phyloP scores from a whole-genome alignment of 345 rosid species.

The Rubroshorea leprosula region DNA sequence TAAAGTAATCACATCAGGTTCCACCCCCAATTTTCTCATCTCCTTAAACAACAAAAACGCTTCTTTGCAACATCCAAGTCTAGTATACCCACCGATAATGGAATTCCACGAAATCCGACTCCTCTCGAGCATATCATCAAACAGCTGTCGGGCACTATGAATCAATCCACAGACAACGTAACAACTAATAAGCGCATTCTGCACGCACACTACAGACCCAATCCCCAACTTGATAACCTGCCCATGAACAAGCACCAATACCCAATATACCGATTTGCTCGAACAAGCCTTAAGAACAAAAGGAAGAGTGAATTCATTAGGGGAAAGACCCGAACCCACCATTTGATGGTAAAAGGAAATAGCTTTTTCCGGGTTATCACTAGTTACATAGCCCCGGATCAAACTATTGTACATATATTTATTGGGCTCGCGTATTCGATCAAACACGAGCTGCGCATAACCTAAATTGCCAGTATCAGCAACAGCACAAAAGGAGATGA shows the following conservation, averaged over 20 bases:
- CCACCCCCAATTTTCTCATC: conserved; percentile 24
- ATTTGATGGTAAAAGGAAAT: conserved; percentile 23
- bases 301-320: conserved; percentile 36
- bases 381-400: conserved; percentile 26
- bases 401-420: conserved; percentile 19
- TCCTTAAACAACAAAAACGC: conserved; percentile 26
- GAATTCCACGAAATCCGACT: conserved; percentile 37
- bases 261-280: conserved; percentile 11
- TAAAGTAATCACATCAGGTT: conserved; percentile 27
- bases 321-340: conserved; percentile 22
- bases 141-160: conserved; percentile 26
- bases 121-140: conserved; percentile 30
- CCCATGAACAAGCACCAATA: conserved; percentile 24
- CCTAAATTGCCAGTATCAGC: background rate
- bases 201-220: conserved; percentile 20
- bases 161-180: conserved; percentile 1
- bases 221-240: conserved; percentile 25
- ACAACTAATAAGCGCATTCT: conserved; percentile 21
- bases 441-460: conserved; percentile 23
- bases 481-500: conserved; percentile 19
- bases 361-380: conserved; percentile 19
- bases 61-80: conserved; percentile 22
- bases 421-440: conserved; percentile 18
- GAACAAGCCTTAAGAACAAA: conserved; percentile 36
- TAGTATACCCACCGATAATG: conserved; percentile 35